Evolutionary conservation across 768 basidiomycete genomes (phyloP).

Genomic region (Kwoniella dendrophila): DNA sequence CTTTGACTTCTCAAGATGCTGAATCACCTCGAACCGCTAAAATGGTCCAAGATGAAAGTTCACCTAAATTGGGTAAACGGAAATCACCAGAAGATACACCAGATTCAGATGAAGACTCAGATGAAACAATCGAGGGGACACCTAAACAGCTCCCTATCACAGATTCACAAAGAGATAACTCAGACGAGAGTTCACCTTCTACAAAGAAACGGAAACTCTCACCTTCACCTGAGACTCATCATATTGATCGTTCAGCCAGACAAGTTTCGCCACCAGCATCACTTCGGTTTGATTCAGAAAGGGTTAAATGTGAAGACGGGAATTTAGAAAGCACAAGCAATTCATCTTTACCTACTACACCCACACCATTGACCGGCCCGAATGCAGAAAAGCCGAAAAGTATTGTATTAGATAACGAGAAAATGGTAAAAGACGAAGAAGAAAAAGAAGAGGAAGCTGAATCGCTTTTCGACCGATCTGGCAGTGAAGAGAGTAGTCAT

Average conservation of each 20-base stretch:
- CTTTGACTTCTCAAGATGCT: neutral
- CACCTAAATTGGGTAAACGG: constrained; percentile 16
- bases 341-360: constrained; percentile 3
- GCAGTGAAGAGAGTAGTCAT: constrained; percentile 1
- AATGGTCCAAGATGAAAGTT: neutral
- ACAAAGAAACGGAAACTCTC: neutral
- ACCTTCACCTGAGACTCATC: constrained; percentile 9
- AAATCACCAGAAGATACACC: constrained; percentile 11
- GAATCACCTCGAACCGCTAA: neutral
- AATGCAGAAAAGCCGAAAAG: neutral
- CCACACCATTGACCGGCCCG: neutral
- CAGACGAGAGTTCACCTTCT: neutral
- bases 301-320: neutral
- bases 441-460: neutral
- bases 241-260: neutral
- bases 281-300: neutral
- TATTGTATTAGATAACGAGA: no score
- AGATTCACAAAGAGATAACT: neutral
- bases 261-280: constrained; percentile 4
- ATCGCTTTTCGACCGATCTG: neutral
- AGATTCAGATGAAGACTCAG: neutral
- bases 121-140: neutral
- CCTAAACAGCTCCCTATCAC: neutral
- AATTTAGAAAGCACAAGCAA: neutral
- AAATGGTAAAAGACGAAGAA: neutral